These are phyloP conservation scores for Corinectria fuckeliana DNA, from an alignment of 2,329 filamentous ascomycete genomes.

Conservation along the genomic window DNA sequence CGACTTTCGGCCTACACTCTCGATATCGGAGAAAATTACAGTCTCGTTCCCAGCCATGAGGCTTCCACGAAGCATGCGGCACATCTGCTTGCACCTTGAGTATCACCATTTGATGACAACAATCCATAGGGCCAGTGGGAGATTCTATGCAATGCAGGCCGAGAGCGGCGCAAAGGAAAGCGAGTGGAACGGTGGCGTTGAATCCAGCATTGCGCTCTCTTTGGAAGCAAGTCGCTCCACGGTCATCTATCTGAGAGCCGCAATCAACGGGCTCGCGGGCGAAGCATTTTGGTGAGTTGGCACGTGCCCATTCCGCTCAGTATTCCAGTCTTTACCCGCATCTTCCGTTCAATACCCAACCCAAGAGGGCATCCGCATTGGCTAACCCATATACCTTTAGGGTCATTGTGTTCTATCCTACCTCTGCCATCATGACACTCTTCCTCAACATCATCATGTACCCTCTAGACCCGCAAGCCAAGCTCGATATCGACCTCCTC, in stretches of 20 bases:
- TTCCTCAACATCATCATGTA: constrained; percentile 61
- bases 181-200: constrained; percentile 51
- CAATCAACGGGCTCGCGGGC: constrained; percentile 49
- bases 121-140: constrained; percentile 61
- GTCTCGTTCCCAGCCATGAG: constrained; percentile 36
- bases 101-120: constrained; percentile 62
- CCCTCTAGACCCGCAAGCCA: constrained; percentile 51
- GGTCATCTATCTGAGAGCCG: constrained; percentile 53
- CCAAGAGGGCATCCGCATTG: neutral
- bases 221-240: constrained; percentile 64
- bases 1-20: constrained; percentile 54
- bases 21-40: constrained; percentile 39
- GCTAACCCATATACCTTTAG: constrained; percentile 38
- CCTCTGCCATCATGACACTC: constrained; percentile 59
- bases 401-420: constrained; percentile 63
- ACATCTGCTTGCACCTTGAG: constrained; percentile 57
- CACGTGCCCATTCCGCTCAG: neutral
- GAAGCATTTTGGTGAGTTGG: constrained; percentile 56
- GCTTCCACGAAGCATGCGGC: constrained; percentile 51
- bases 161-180: constrained; percentile 18
- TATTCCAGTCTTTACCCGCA: neutral
- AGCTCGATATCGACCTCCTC: constrained; percentile 55
- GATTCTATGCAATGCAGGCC: constrained; percentile 28
- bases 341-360: neutral
- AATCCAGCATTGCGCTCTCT: constrained; percentile 59